These are phyloP conservation scores for Cymbopogon citratus DNA, from an alignment of 176 grass and related monocot genomes.

Conservation along the genomic window DNA sequence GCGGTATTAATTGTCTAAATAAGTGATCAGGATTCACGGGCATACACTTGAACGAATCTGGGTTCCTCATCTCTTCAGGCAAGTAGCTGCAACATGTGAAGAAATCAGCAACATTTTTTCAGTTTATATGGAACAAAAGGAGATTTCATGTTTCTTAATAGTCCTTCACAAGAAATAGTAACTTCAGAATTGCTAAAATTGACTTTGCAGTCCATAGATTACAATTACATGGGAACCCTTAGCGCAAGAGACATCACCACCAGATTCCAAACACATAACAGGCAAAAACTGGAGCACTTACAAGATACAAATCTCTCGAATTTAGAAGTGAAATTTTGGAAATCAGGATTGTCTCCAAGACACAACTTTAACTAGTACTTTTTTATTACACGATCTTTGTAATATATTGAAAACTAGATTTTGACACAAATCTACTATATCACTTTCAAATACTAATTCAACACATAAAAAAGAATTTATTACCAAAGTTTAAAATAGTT, in stretches of 20 bases:
- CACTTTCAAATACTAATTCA: neutral
- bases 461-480: neutral
- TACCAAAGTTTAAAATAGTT: neutral
- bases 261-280: neutral
- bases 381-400: neutral
- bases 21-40: constrained; percentile 7
- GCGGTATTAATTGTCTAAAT: neutral
- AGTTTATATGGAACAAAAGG: neutral
- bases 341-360: neutral
- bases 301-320: neutral
- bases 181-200: constrained; percentile 25
- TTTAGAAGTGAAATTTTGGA: neutral
- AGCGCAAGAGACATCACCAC: neutral
- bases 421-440: neutral
- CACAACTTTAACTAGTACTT: neutral
- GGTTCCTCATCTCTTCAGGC: constrained; percentile 97
- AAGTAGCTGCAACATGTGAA: constrained; percentile 74
- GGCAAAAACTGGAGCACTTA: neutral
- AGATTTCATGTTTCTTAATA: constrained; percentile 3
- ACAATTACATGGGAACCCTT: constrained; percentile 4
- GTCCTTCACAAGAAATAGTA: neutral
- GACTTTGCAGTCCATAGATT: neutral
- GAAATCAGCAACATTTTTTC: constrained; percentile 28
- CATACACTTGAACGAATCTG: constrained; percentile 86
- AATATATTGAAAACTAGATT: neutral